phyloP scores from a whole-genome alignment of 108 stramenopile species.

The Aureococcus anophagefferens region DNA sequence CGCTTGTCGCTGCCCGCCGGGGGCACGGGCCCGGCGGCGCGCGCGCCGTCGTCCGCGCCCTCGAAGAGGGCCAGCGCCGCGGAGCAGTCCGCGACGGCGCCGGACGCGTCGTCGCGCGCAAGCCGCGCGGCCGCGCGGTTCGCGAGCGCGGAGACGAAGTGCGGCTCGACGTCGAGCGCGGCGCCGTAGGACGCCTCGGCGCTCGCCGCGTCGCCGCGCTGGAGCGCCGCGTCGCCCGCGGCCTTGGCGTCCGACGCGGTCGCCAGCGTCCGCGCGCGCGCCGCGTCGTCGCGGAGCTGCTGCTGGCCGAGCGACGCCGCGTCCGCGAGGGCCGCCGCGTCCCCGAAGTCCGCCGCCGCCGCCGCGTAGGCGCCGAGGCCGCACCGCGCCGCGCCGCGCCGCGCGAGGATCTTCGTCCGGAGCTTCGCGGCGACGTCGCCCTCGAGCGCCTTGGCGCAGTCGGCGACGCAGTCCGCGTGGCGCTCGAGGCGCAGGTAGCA shows the following conservation, averaged over 20 bases:
- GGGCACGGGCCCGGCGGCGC: slow-evolving; percentile 20
- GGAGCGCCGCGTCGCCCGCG: background rate
- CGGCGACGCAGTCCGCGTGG: slow-evolving; percentile 24
- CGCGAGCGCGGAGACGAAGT: slow-evolving; percentile 21
- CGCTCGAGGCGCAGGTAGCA: slow-evolving; percentile 24
- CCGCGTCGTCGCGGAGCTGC: background rate
- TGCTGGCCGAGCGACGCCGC: background rate
- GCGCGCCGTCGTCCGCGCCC: background rate
- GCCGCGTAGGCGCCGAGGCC: background rate
- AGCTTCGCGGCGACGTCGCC: background rate
- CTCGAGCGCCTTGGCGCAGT: slow-evolving; percentile 28
- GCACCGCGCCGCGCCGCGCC: background rate
- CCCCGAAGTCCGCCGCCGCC: background rate
- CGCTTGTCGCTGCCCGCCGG: slow-evolving; percentile 16
- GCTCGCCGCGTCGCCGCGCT: background rate
- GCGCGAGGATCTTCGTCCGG: background rate
- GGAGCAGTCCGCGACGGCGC: slow-evolving; percentile 34
- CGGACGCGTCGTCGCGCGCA: slow-evolving; percentile 6
- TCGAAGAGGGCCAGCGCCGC: slow-evolving; percentile 11
- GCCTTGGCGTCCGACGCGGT: background rate
- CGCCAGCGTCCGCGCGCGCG: background rate
- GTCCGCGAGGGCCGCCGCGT: background rate
- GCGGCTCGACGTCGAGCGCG: slow-evolving; percentile 6
- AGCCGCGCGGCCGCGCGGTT: slow-evolving; percentile 45
- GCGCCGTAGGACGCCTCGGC: background rate